Percentiles rank a stretch among this genome's conserved stretches.
Evolutionary conservation across 202 grass and related monocot genomes (phyloP).

Genomic region (Sporobolus alterniflorus): DNA sequence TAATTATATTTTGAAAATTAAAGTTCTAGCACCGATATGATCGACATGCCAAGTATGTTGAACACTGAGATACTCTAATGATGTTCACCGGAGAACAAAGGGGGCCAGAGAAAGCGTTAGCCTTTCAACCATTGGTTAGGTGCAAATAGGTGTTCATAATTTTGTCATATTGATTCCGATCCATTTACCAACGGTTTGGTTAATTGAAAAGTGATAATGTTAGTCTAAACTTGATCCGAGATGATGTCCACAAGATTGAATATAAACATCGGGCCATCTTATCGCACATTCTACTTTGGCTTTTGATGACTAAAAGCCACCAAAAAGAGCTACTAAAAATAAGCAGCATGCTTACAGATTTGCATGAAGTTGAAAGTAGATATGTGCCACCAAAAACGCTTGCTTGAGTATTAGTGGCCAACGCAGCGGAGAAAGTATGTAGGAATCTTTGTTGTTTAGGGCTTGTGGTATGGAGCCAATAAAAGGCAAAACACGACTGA

Average conservation of each 20-base stretch:
- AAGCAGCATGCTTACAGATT: conserved; percentile 26
- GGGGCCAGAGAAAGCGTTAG: neutral
- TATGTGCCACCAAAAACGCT: conserved; percentile 22
- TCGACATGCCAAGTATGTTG: conserved; percentile 15
- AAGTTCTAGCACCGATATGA: neutral
- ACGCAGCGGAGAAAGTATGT: conserved; percentile 24
- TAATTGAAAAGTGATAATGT: conserved; percentile 27
- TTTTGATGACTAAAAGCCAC: conserved; percentile 32
- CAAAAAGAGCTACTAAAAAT: conserved; percentile 28
- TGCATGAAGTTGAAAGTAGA: conserved; percentile 21
- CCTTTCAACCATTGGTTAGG: conserved; percentile 39
- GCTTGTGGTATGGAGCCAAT: neutral
- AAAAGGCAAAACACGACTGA: conserved; percentile 46
- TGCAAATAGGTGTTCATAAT: conserved; percentile 33
- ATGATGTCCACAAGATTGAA: conserved; percentile 24
- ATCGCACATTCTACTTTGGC: conserved; percentile 4
- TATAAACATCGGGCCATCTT: conserved; percentile 15
- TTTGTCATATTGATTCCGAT: conserved; percentile 34
- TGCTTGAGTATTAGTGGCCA: conserved; percentile 51
- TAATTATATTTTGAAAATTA: conserved; percentile 23
- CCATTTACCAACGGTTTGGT: conserved; percentile 32
- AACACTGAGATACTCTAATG: conserved; percentile 34
- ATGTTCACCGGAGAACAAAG: conserved; percentile 29
- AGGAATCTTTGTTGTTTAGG: conserved; percentile 44
- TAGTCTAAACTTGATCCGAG: conserved; percentile 32